Evolutionary conservation across 169 alveolate genomes (phyloP), one percentile per base, ranked within the genome.

Genomic region (Plasmodium vivax): DNA sequence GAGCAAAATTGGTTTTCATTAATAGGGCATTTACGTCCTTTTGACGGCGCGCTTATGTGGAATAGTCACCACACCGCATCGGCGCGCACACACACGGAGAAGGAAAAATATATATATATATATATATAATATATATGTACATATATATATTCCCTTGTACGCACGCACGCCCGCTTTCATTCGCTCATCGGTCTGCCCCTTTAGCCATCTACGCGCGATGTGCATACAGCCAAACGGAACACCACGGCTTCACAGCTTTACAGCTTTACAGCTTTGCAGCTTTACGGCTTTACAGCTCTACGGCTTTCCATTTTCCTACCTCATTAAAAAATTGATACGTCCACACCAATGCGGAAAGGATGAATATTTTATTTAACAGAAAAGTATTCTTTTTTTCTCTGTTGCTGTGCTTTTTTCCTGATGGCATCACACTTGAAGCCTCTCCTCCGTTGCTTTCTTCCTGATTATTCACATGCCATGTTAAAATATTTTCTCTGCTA

Each of bases 341-440:
- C 85, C 41, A 80, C n/a, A 80, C 16, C 58, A 43, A 80, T 41
- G 71, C 58, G 56, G 38, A 43, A 38, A 80, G 36, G 27, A 8
- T 43, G 34, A 80, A 45, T 38, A 80, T 80, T 80, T 45, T 80
- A 43, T 80, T 80, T 3, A 80, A 45, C 9, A n/a, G 74, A 14
- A 80, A 80, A 19, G 16, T 45, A n/a, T 41, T 43, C 51, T 41
- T 80, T 80, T 80, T 80, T 80, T 45, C 27, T 9, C 16, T 27
- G 23, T 34, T 80, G 9, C 30, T 77, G 23, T 43, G 10, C 58
- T 45, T 80, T 36, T 12, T 80, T 80, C 19, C 47, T 27, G 51
- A 80, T 27, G 62, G 51, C 74, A 41, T 38, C 85, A 80, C 73
- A 80, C 56, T n/a, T 80, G 85, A n/a, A 43, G 85, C 14, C 41